Evolutionary conservation across 257 asterid species (phyloP).

Genomic region (Przewalskia tangutica): DNA sequence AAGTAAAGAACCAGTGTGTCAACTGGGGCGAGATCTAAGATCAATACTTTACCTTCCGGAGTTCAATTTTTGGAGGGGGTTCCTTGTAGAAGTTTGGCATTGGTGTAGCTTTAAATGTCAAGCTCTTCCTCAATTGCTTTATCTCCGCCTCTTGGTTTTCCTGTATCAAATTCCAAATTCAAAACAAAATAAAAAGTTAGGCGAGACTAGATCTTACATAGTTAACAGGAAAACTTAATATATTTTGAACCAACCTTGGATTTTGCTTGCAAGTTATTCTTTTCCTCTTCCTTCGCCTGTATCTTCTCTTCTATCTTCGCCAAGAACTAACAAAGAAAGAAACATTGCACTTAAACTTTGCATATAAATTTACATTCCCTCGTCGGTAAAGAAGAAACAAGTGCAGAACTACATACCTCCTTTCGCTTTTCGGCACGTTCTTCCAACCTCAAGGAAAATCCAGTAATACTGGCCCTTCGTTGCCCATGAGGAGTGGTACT

Average conservation of each 20-base stretch:
- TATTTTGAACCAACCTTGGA: slow-evolving; percentile 43
- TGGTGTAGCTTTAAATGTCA: slow-evolving; percentile 81
- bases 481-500: slow-evolving; percentile 39
- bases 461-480: slow-evolving; percentile 32
- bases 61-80: slow-evolving; percentile 69
- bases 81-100: slow-evolving; percentile 89
- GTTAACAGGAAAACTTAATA: background rate
- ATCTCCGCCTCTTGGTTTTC: slow-evolving; percentile 76
- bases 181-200: background rate
- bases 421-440: slow-evolving; percentile 52
- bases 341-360: background rate
- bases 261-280: slow-evolving; percentile 51
- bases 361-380: background rate
- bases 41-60: slow-evolving; percentile 48
- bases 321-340: slow-evolving; percentile 42
- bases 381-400: background rate
- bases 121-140: slow-evolving; percentile 64
- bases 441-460: slow-evolving; percentile 63
- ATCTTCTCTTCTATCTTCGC: slow-evolving; percentile 80
- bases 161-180: slow-evolving; percentile 21
- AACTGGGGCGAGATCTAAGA: background rate
- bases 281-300: slow-evolving; percentile 69
- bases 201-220: background rate
- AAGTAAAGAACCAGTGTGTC: background rate
- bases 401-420: slow-evolving; percentile 5